Conservation (phyloP, 2,329 filamentous ascomycete species). For the Sarocladium strictum region DNA sequence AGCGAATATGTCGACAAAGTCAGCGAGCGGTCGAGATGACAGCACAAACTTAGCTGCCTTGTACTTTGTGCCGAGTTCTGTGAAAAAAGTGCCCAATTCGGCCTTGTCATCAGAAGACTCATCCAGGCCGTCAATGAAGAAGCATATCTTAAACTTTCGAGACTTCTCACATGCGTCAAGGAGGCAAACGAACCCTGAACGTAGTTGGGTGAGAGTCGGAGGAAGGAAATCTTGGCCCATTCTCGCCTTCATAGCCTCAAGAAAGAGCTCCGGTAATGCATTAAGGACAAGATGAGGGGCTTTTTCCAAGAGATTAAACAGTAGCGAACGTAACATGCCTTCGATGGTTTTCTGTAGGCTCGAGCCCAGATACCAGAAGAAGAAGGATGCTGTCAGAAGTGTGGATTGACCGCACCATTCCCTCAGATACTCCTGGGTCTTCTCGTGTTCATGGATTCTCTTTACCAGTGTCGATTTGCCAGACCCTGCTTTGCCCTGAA, state of each 20-base stretch:
- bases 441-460: conserved; percentile 18
- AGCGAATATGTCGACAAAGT: conserved; percentile 9
- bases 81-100: not conserved
- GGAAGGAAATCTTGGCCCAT: not conserved
- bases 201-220: not conserved
- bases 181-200: not conserved
- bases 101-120: conserved; percentile 14
- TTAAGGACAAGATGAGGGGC: conserved; percentile 15
- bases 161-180: not conserved
- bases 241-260: not conserved
- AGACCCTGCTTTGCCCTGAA: conserved; percentile 33
- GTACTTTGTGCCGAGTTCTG: not conserved
- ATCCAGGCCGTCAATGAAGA: conserved; percentile 22
- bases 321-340: conserved; percentile 20
- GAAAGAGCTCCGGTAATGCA: not conserved
- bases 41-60: conserved; percentile 22
- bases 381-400: conserved; percentile 23
- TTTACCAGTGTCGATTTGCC: conserved; percentile 39
- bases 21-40: conserved; percentile 22
- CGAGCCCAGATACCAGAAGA: conserved; percentile 28
- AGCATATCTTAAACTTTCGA: not conserved
- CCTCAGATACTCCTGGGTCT: conserved; percentile 15
- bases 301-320: conserved; percentile 24
- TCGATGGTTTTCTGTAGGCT: conserved; percentile 25
- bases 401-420: conserved; percentile 21